Evolutionary conservation across 768 basidiomycete genomes (phyloP).

Genomic region (Nevesoporus exiguus): DNA sequence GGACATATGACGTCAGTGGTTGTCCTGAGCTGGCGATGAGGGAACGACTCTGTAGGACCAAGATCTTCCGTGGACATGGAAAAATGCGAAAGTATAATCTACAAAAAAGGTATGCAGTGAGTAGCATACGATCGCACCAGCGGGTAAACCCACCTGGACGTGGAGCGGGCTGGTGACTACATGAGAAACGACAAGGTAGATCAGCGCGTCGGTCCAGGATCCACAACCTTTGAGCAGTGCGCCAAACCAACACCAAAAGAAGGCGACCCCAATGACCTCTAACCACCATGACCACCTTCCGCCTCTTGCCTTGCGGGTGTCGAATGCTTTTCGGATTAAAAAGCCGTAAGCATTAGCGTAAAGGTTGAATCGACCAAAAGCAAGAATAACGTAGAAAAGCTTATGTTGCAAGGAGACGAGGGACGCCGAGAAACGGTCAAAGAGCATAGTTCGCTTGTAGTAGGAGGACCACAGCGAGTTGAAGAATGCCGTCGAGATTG

Average conservation of each 20-base stretch:
- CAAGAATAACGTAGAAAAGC: slow-evolving; percentile 88
- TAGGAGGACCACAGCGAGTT: slow-evolving; percentile 88
- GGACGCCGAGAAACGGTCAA: slow-evolving; percentile 64
- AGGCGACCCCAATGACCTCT: slow-evolving; percentile 71
- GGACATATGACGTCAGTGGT: slow-evolving; percentile 94
- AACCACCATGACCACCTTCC: slow-evolving; percentile 75
- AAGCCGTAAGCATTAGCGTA: slow-evolving; percentile 83
- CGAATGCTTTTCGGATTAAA: slow-evolving; percentile 62
- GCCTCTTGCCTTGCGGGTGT: slow-evolving; percentile 60
- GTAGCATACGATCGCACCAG: background rate
- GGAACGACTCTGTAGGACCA: slow-evolving; percentile 88
- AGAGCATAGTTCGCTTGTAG: slow-evolving; percentile 81
- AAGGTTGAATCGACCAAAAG: slow-evolving; percentile 91
- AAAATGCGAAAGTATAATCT: slow-evolving; percentile 98
- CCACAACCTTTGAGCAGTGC: slow-evolving; percentile 67
- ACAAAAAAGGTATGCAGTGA: slow-evolving; percentile 8
- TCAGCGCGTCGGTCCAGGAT: slow-evolving; percentile 62
- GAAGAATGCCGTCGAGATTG: slow-evolving; percentile 86
- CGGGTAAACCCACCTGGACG: slow-evolving; percentile 65
- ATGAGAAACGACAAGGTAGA: slow-evolving; percentile 83
- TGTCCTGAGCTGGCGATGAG: slow-evolving; percentile 93
- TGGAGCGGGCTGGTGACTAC: slow-evolving; percentile 87
- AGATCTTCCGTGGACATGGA: slow-evolving; percentile 91
- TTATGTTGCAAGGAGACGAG: slow-evolving; percentile 83
- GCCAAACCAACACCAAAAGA: slow-evolving; percentile 90